Evolutionary conservation across 2,329 filamentous ascomycete genomes (phyloP).

Genomic region (Plenodomus tracheiphilus): DNA sequence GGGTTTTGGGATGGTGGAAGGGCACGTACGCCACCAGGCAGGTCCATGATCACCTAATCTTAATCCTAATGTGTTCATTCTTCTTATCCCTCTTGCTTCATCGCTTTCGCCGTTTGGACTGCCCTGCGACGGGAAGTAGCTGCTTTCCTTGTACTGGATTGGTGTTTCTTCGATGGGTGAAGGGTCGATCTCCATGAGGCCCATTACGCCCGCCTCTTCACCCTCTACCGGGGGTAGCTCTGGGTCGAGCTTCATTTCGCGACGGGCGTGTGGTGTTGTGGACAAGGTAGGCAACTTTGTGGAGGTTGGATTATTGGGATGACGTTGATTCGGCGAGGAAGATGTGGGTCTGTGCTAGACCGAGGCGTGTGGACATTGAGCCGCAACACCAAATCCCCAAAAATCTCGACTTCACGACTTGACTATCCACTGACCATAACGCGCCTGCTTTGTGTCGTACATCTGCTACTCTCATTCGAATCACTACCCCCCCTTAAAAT

Average conservation of each 20-base stretch:
- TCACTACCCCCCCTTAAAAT: neutral
- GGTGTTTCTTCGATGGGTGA: constrained; percentile 70
- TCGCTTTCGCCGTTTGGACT: constrained; percentile 6
- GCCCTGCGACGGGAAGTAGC: constrained; percentile 46
- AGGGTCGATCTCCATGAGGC: constrained; percentile 79
- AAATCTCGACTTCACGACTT: constrained; percentile 3
- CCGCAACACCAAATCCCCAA: constrained; percentile 15
- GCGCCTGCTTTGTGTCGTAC: neutral
- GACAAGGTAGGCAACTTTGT: constrained; percentile 22
- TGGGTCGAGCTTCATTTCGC: constrained; percentile 16
- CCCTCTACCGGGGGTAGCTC: constrained; percentile 28
- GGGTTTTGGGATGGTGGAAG: neutral
- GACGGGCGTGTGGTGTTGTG: neutral
- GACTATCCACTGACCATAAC: neutral
- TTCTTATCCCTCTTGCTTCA: constrained; percentile 8
- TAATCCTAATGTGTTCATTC: constrained; percentile 46
- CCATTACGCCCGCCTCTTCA: constrained; percentile 58
- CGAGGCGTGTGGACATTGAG: constrained; percentile 17
- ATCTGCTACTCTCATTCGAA: neutral
- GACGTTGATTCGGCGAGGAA: constrained; percentile 38
- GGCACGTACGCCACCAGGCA: constrained; percentile 71
- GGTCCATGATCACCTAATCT: constrained; percentile 69
- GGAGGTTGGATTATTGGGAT: constrained; percentile 21
- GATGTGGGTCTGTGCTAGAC: constrained; percentile 17
- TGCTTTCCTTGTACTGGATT: constrained; percentile 54